A percentile compares a stretch with the other conserved stretches of the same genome.
phyloP scores from a whole-genome alignment of 83 land plant genomes.

The Isoetes engelmannii region DNA sequence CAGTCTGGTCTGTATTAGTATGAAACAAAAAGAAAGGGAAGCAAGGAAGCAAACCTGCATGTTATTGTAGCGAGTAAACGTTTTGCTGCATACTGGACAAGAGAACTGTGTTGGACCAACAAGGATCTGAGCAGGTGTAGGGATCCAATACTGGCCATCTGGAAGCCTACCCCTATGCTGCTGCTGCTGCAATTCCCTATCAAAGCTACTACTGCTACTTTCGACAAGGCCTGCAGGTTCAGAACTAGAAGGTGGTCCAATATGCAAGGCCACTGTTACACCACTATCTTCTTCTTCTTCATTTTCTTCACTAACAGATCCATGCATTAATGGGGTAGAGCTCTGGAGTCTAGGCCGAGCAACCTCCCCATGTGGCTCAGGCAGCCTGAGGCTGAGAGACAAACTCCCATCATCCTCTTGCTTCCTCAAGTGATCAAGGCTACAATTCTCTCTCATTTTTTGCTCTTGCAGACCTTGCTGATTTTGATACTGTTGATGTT shows the following conservation, averaged over 20 bases:
- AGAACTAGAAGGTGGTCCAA: slow-evolving; percentile 17
- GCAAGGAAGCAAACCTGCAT: slow-evolving; percentile 22
- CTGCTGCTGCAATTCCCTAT: slow-evolving; percentile 9
- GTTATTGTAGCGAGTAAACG: slow-evolving; percentile 29
- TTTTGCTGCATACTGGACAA: slow-evolving; percentile 30
- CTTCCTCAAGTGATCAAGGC: not conserved
- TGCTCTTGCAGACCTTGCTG: slow-evolving; percentile 10
- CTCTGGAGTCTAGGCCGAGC: slow-evolving; percentile 5
- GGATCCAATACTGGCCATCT: slow-evolving; percentile 31
- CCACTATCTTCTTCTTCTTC: slow-evolving; percentile 13
- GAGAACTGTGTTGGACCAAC: slow-evolving; percentile 32
- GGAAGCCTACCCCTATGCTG: slow-evolving; percentile 19
- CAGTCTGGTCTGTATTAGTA: slow-evolving; percentile 1
- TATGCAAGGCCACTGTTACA: slow-evolving; percentile 26
- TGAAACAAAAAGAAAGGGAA: not conserved
- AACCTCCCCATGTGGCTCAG: slow-evolving; percentile 3
- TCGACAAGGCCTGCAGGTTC: not conserved
- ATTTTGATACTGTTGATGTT: slow-evolving; percentile 11
- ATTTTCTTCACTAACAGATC: not conserved
- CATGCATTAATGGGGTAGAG: slow-evolving; percentile 15
- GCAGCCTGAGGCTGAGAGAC: slow-evolving; percentile 25
- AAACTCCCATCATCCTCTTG: slow-evolving; percentile 11
- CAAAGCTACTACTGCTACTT: slow-evolving; percentile 15
- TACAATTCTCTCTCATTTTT: too few species aligned
- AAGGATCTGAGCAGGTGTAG: slow-evolving; percentile 34